Evolutionary conservation across 169 alveolate genomes (phyloP).

Genomic region (Cyclospora cayetanensis): DNA sequence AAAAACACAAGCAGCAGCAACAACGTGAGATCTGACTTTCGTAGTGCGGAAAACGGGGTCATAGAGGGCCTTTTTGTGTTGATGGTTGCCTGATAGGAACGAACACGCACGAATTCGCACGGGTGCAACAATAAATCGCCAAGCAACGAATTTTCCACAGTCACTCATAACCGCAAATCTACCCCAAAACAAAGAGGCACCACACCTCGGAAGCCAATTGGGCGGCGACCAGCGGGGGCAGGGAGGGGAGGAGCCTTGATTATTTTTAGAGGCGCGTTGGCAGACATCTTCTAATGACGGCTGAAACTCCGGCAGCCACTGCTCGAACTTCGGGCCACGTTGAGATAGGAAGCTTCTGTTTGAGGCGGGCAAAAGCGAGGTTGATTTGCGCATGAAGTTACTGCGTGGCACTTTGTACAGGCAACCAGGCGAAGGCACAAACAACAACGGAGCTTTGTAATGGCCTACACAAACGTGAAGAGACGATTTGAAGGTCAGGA

Average conservation of each 20-base stretch:
- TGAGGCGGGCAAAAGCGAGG: too few relatives aligned
- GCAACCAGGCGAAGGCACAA: too few relatives aligned
- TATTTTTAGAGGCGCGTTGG: slow-evolving; percentile 57
- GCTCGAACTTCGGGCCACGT: too few relatives aligned
- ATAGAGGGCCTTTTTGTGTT: slow-evolving; percentile 84
- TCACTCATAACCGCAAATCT: not conserved
- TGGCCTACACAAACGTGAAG: too few relatives aligned
- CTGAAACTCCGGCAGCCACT: too few relatives aligned
- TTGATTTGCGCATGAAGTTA: too few relatives aligned
- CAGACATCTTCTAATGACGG: slow-evolving; percentile 57
- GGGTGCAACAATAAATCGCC: not conserved
- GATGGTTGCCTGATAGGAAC: slow-evolving; percentile 83
- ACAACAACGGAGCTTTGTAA: too few relatives aligned
- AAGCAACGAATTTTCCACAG: not conserved
- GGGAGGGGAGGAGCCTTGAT: slow-evolving; percentile 68
- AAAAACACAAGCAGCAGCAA: too few relatives aligned
- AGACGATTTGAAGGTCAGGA: too few relatives aligned
- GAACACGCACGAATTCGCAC: not conserved
- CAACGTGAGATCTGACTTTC: slow-evolving; percentile 82
- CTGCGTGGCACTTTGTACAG: too few relatives aligned
- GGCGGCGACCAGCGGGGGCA: slow-evolving; percentile 67
- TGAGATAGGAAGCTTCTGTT: too few relatives aligned
- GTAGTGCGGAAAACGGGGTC: slow-evolving; percentile 90
- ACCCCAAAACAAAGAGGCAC: not conserved
- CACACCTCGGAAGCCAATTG: slow-evolving; percentile 72